Conservation (phyloP, 2,329 filamentous ascomycete species). For the Epichloe sylvatica region DNA sequence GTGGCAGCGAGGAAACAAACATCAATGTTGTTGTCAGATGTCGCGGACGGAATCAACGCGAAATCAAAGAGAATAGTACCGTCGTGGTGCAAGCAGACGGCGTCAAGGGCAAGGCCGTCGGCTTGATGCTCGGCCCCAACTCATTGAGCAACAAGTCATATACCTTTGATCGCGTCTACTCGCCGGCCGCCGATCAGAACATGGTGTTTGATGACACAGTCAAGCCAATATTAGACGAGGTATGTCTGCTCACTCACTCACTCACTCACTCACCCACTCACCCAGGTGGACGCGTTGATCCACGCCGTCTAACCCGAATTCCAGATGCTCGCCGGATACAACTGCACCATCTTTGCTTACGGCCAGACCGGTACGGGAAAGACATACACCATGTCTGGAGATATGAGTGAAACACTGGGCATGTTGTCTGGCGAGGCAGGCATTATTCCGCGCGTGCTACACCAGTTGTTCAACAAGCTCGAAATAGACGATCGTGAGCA, state of each 20-base stretch:
- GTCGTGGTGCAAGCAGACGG: constrained; percentile 82
- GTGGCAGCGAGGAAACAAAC: constrained; percentile 65
- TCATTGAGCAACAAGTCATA: constrained; percentile 93
- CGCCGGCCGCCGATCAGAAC: constrained; percentile 79
- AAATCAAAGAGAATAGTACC: constrained; percentile 86
- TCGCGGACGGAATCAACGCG: constrained; percentile 80
- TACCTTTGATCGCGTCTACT: constrained; percentile 94
- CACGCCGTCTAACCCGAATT: neutral
- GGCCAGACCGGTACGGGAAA: constrained; percentile 97
- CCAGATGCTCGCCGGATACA: constrained; percentile 85
- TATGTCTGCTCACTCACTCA: constrained; percentile 24
- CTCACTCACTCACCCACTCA: neutral
- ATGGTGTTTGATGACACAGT: constrained; percentile 96
- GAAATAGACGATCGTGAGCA: constrained; percentile 67
- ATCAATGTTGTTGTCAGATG: constrained; percentile 96
- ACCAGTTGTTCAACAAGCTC: constrained; percentile 75
- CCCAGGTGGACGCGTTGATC: neutral
- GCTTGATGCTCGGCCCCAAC: constrained; percentile 83
- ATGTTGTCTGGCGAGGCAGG: constrained; percentile 83
- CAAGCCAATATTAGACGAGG: constrained; percentile 82
- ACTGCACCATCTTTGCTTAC: constrained; percentile 98
- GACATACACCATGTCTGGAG: constrained; percentile 98
- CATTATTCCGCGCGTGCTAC: constrained; percentile 83
- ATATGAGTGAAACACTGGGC: constrained; percentile 78
- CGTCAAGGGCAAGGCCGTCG: constrained; percentile 71